A percentile compares a stretch with the other conserved stretches of the same genome.
Evolutionary conservation across 768 basidiomycete genomes (phyloP).

Genomic region (Suillus clintonianus): DNA sequence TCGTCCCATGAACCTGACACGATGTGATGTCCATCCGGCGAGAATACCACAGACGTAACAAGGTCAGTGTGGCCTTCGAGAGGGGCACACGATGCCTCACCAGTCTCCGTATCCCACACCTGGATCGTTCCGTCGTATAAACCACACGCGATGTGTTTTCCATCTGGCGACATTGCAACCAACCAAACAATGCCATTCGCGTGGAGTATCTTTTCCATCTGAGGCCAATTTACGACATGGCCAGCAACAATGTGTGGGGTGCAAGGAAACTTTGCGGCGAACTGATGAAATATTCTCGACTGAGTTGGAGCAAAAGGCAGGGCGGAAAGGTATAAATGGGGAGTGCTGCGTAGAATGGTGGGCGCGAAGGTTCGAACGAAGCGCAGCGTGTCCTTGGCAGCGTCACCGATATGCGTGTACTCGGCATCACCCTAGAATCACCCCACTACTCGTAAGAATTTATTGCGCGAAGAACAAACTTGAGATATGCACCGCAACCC

Average conservation of each 20-base stretch:
- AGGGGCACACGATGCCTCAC: background rate
- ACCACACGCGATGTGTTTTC: conserved; percentile 7
- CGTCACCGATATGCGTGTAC: background rate
- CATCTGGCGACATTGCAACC: background rate
- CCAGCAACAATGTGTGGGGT: background rate
- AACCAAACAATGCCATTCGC: rapidly evolving
- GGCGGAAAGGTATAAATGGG: conserved; percentile 26
- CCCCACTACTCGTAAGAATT: background rate
- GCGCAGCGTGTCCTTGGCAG: conserved; percentile 7
- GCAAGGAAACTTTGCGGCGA: conserved; percentile 6
- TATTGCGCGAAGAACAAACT: background rate
- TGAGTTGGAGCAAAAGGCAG: conserved; percentile 22
- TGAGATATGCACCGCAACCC: background rate
- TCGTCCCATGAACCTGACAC: conserved; percentile 14
- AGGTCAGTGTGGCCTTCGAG: background rate
- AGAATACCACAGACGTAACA: background rate
- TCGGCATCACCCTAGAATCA: conserved; percentile 2
- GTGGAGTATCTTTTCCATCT: background rate
- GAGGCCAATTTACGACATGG: conserved; percentile 3
- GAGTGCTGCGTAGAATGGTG: conserved; percentile 17
- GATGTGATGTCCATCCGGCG: conserved; percentile 6
- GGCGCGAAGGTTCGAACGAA: conserved; percentile 14
- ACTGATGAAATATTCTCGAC: conserved; percentile 22
- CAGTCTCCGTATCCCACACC: background rate
- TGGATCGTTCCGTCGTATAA: conserved; percentile 5